phyloP scores from a whole-genome alignment of 768 basidiomycete species.

The Amanita pallidorosea region DNA sequence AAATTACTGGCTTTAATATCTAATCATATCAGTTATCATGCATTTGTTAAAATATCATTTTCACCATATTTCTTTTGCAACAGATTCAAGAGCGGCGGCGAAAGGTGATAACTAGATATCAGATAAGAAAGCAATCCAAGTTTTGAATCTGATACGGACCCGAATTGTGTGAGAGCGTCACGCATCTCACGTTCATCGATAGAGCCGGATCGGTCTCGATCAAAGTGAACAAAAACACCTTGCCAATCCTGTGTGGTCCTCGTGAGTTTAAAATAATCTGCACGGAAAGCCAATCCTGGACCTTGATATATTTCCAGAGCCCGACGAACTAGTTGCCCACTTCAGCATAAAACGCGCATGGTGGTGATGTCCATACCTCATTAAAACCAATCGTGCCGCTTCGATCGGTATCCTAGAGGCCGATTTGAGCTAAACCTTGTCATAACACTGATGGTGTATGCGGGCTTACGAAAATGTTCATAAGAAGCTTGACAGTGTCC shows the following conservation, averaged over 20 bases:
- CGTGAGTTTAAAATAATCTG: background rate
- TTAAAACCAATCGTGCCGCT: conserved; percentile 74
- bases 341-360: conserved; percentile 2
- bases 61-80: conserved; percentile 76
- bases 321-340: conserved; percentile 45
- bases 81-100: conserved; percentile 51
- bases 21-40: conserved; percentile 18
- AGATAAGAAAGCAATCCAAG: background rate
- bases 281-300: background rate
- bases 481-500: conserved; percentile 78
- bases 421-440: background rate
- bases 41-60: conserved; percentile 6
- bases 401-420: conserved; percentile 49
- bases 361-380: conserved; percentile 31
- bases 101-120: conserved; percentile 47
- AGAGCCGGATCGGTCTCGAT: conserved; percentile 71
- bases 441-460: background rate
- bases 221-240: conserved; percentile 74
- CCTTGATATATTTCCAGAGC: conserved; percentile 77
- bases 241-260: conserved; percentile 56
- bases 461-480: conserved; percentile 64
- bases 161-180: conserved; percentile 65
- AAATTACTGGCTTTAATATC: conserved; percentile 46
- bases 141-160: conserved; percentile 23
- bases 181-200: conserved; percentile 64